phyloP scores from a whole-genome alignment of 768 basidiomycete species.

The Leccinellum albellum region DNA sequence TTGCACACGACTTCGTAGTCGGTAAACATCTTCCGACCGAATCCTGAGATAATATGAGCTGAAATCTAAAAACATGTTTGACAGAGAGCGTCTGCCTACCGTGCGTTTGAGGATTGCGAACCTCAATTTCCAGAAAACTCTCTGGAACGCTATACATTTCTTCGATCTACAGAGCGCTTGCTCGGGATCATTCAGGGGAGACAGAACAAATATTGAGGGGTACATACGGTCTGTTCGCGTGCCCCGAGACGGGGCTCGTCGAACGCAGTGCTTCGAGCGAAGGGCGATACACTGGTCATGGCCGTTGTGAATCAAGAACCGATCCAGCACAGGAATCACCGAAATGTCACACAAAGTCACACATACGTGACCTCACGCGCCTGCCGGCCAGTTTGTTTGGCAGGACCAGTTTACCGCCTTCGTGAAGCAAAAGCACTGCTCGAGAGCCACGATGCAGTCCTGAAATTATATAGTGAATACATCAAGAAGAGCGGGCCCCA shows the following conservation, averaged over 20 bases:
- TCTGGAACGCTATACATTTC: constrained; percentile 99
- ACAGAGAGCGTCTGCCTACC: constrained; percentile 42
- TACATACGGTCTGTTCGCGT: constrained; percentile 56
- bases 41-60: constrained; percentile 43
- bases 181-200: constrained; percentile 30
- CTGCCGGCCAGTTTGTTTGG: no score
- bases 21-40: constrained; percentile 98
- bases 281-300: constrained; percentile 47
- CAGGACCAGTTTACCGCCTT: no score
- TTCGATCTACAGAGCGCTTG: constrained; percentile 65
- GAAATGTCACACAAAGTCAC: constrained; percentile 21
- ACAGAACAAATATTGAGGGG: constrained; percentile 1
- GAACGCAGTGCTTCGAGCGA: constrained; percentile 57
- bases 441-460: no score
- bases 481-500: no score
- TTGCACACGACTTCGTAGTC: constrained; percentile 99
- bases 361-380: constrained; percentile 5
- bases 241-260: constrained; percentile 48
- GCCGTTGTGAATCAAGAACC: constrained; percentile 21
- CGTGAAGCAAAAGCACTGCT: no score
- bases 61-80: not conserved
- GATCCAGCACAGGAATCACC: constrained; percentile 16
- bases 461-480: no score
- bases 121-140: constrained; percentile 96
- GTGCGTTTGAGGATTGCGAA: constrained; percentile 94